Percentiles rank a stretch among this genome's conserved stretches.
phyloP scores from a whole-genome alignment of 2,329 filamentous ascomycete species.

The Chaetomium globosum region DNA sequence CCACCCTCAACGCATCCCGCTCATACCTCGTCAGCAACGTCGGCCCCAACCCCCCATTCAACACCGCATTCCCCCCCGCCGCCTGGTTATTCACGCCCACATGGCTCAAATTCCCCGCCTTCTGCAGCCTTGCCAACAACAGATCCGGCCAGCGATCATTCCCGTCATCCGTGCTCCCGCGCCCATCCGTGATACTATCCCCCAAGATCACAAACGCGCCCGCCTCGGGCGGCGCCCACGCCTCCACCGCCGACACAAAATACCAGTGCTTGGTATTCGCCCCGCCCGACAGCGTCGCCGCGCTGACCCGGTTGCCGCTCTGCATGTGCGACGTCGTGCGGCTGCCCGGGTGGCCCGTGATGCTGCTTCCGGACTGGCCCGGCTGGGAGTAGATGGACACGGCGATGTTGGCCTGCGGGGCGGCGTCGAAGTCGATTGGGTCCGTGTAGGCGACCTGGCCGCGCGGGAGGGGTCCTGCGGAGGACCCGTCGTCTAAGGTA shows the following conservation, averaged over 20 bases:
- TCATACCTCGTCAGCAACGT: slow-evolving; percentile 62
- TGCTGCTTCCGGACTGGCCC: slow-evolving; percentile 59
- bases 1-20: slow-evolving; percentile 63
- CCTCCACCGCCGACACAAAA: slow-evolving; percentile 63
- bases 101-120: slow-evolving; percentile 47
- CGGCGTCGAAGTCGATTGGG: slow-evolving; percentile 58
- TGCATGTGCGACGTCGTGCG: slow-evolving; percentile 64
- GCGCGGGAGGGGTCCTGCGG: too few relatives aligned
- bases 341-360: slow-evolving; percentile 67
- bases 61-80: slow-evolving; percentile 68
- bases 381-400: slow-evolving; percentile 60
- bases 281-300: slow-evolving; percentile 49
- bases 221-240: slow-evolving; percentile 49
- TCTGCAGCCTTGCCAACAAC: slow-evolving; percentile 55
- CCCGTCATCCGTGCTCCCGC: slow-evolving; percentile 61
- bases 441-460: slow-evolving; percentile 64
- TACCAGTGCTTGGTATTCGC: slow-evolving; percentile 53
- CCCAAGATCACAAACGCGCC: slow-evolving; percentile 59
- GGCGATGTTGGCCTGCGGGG: slow-evolving; percentile 55
- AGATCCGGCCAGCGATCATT: slow-evolving; percentile 67
- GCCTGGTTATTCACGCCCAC: slow-evolving; percentile 66
- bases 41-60: slow-evolving; percentile 64
- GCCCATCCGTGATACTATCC: slow-evolving; percentile 69
- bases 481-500: too few relatives aligned
- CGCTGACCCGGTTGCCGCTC: slow-evolving; percentile 58